These are phyloP conservation scores for Rhododendron mucronatum DNA, from an alignment of 148 eudicot genomes.

Conservation along the genomic window DNA sequence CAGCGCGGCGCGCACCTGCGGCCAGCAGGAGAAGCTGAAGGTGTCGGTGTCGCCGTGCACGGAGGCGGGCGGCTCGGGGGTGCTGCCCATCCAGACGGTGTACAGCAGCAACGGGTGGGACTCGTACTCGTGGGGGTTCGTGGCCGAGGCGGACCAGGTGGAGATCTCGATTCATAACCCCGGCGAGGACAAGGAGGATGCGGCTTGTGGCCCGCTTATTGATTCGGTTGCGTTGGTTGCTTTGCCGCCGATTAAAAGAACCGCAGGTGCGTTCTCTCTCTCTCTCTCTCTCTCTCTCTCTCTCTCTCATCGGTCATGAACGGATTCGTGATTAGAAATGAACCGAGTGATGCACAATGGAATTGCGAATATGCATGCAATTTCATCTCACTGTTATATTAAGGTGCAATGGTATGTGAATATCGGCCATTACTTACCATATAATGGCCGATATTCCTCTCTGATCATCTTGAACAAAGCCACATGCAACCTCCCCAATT, in stretches of 20 bases:
- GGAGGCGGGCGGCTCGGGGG: conserved; percentile 27
- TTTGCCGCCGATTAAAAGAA: conserved; percentile 5
- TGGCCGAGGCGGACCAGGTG: conserved; percentile 24
- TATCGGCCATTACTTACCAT: too few species aligned
- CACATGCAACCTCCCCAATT: too few species aligned
- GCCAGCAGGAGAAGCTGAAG: conserved; percentile 37
- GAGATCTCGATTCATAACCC: conserved; percentile 38
- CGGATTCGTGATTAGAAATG: too few species aligned
- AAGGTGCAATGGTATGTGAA: too few species aligned
- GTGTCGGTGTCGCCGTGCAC: conserved; percentile 24
- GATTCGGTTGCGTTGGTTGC: conserved; percentile 39
- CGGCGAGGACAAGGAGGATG: conserved; percentile 26
- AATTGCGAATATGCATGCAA: too few species aligned
- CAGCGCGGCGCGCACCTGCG: conserved; percentile 45
- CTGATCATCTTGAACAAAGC: too few species aligned
- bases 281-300: not conserved
- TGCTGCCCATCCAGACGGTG: conserved; percentile 39
- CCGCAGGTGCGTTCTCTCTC: conserved; percentile 9
- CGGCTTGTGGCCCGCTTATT: conserved; percentile 47
- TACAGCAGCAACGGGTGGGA: conserved; percentile 52
- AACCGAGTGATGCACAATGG: too few species aligned
- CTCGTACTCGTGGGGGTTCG: conserved; percentile 38
- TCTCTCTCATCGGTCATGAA: not conserved
- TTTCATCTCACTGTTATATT: too few species aligned
- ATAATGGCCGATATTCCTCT: too few species aligned